Evolutionary conservation across 1,284 basidiomycete genomes (phyloP).

Genomic region (Trichosporon asahii): DNA sequence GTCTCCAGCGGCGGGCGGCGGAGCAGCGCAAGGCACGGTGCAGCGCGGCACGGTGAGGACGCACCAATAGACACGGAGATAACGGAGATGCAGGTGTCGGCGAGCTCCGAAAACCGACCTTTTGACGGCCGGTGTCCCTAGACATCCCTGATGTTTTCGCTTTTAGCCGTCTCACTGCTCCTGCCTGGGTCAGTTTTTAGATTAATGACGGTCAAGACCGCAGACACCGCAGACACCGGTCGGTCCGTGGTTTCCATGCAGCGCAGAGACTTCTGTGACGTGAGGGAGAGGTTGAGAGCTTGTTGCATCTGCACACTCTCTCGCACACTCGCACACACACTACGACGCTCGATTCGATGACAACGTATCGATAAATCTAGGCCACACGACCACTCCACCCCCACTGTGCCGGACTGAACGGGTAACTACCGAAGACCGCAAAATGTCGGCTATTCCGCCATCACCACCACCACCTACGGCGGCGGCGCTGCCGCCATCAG

Average conservation of each 20-base stretch:
- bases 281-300: not conserved
- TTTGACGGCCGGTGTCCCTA: too few relatives aligned
- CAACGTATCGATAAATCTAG: not conserved
- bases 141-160: not conserved
- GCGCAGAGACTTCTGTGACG: not conserved
- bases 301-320: not conserved
- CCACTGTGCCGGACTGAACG: too few relatives aligned
- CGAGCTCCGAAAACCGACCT: not conserved
- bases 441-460: not conserved
- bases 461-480: not conserved
- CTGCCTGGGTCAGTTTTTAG: not conserved
- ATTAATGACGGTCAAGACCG: not conserved
- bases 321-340: not conserved
- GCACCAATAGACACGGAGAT: conserved; percentile 2
- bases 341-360: not conserved
- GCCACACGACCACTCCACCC: not conserved
- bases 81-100: not conserved
- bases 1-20: not conserved
- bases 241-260: not conserved
- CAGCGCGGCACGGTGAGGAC: not conserved
- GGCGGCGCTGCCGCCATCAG: too few relatives aligned
- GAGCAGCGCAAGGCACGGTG: not conserved
- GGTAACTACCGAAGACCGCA: too few relatives aligned
- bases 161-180: not conserved
- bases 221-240: not conserved